Percentiles rank a stretch among this genome's conserved stretches.
phyloP scores from a whole-genome alignment of 352 stramenopile genomes.

The Plasmopara halstedii region DNA sequence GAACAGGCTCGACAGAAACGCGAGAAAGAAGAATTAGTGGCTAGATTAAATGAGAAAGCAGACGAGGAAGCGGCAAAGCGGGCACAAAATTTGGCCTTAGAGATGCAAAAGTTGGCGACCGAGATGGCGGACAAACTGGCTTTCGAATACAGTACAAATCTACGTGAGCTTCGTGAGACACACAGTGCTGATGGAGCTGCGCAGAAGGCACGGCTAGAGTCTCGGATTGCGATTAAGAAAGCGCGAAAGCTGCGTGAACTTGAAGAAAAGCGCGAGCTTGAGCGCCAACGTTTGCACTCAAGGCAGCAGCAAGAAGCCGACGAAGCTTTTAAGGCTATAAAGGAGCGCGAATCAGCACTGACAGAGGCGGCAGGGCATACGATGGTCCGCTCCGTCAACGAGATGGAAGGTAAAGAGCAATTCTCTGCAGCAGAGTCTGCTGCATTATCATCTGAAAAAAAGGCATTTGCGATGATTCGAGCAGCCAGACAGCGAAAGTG shows the following conservation, averaged over 20 bases:
- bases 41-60: conserved; percentile 33
- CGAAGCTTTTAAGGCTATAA: conserved; percentile 26
- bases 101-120: conserved; percentile 30
- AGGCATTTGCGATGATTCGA: conserved; percentile 1
- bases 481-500: conserved; percentile 27
- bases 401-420: conserved; percentile 1
- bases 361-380: conserved; percentile 15
- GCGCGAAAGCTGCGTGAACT: conserved; percentile 67
- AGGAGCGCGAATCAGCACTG: conserved; percentile 17
- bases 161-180: conserved; percentile 41
- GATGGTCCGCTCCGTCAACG: not conserved
- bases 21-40: conserved; percentile 38
- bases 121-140: conserved; percentile 58
- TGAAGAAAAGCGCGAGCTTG: conserved; percentile 53
- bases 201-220: conserved; percentile 68
- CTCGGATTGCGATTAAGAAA: conserved; percentile 67
- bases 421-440: not conserved
- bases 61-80: conserved; percentile 30
- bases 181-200: conserved; percentile 45
- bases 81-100: conserved; percentile 14
- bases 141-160: conserved; percentile 57
- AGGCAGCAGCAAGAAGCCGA: conserved; percentile 38
- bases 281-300: conserved; percentile 37
- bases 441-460: conserved; percentile 12
- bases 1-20: conserved; percentile 43